phyloP scores from a whole-genome alignment of 768 basidiomycete genomes.

The Porphyrellus cyaneotinctus region DNA sequence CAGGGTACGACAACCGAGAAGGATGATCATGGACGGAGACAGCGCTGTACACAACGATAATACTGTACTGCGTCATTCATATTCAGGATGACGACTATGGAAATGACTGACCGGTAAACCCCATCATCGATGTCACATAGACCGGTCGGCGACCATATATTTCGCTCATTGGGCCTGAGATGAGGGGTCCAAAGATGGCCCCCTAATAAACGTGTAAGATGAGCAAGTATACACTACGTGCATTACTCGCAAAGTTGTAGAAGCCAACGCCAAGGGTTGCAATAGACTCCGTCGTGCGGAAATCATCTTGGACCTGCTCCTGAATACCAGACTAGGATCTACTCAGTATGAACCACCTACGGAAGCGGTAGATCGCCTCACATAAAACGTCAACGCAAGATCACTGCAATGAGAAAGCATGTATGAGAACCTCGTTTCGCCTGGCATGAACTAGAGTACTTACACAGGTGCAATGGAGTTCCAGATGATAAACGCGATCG shows the following conservation, averaged over 20 bases:
- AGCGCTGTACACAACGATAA: constrained; percentile 22
- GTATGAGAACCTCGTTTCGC: neutral
- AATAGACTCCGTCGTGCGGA: constrained; percentile 15
- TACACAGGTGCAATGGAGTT: constrained; percentile 30
- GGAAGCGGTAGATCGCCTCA: neutral
- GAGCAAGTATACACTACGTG: neutral
- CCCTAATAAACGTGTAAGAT: constrained; percentile 15
- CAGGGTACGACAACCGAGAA: constrained; percentile 19
- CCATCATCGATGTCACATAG: constrained; percentile 18
- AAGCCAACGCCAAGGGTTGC: constrained; percentile 26
- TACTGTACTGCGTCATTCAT: constrained; percentile 14
- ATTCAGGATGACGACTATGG: neutral
- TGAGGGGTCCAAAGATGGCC: constrained; percentile 23
- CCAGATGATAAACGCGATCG: constrained; percentile 28
- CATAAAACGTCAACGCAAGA: constrained; percentile 27
- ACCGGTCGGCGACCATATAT: constrained; percentile 23
- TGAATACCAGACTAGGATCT: constrained; percentile 25
- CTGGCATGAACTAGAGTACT: neutral
- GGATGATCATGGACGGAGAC: constrained; percentile 18
- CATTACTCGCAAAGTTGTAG: constrained; percentile 25
- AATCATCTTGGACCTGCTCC: constrained; percentile 25
- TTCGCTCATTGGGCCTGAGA: constrained; percentile 25
- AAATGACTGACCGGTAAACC: constrained; percentile 21
- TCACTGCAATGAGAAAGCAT: constrained; percentile 11
- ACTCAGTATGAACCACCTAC: constrained; percentile 2